Evolutionary conservation across 2,329 filamentous ascomycete species (phyloP).

Genomic region (Ramularia endophylla): DNA sequence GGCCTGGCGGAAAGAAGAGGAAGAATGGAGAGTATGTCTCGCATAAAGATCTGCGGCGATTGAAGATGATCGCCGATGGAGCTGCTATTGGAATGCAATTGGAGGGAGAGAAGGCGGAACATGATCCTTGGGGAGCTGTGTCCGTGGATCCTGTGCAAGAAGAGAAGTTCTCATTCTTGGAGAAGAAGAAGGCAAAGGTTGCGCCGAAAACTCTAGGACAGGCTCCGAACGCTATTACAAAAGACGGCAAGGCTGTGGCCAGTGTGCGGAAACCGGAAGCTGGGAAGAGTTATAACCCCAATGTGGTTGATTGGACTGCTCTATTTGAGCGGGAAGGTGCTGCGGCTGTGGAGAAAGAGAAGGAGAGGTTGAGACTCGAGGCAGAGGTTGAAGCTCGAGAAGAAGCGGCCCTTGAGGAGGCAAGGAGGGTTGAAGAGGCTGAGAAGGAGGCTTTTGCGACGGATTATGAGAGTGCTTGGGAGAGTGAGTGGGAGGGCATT

Average conservation of each 20-base stretch:
- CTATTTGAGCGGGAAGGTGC: constrained; percentile 68
- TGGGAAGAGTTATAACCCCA: constrained; percentile 88
- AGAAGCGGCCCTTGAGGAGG: constrained; percentile 66
- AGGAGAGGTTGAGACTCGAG: constrained; percentile 62
- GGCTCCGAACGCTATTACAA: constrained; percentile 74
- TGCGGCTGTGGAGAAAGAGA: constrained; percentile 73
- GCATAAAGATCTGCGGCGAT: constrained; percentile 71
- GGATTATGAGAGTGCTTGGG: constrained; percentile 73
- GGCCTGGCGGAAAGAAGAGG: constrained; percentile 65
- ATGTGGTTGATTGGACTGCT: constrained; percentile 77
- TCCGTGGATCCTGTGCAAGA: constrained; percentile 43
- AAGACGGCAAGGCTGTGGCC: constrained; percentile 71
- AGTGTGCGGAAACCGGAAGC: constrained; percentile 73
- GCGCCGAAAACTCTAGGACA: constrained; percentile 70
- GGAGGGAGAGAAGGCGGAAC: constrained; percentile 47
- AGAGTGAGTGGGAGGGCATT: constrained; percentile 67
- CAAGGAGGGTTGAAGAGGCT: constrained; percentile 68
- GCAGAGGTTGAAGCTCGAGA: constrained; percentile 61
- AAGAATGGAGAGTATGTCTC: constrained; percentile 71
- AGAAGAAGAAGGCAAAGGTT: constrained; percentile 55
- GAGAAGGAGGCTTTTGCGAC: constrained; percentile 62
- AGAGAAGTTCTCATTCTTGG: constrained; percentile 58
- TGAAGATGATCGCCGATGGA: constrained; percentile 70
- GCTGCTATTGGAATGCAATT: constrained; percentile 51
- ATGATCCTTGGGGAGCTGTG: constrained; percentile 70